These are phyloP conservation scores for Candida smagusa DNA, from an alignment of 1,139 yeast genomes.

Conservation along the genomic window DNA sequence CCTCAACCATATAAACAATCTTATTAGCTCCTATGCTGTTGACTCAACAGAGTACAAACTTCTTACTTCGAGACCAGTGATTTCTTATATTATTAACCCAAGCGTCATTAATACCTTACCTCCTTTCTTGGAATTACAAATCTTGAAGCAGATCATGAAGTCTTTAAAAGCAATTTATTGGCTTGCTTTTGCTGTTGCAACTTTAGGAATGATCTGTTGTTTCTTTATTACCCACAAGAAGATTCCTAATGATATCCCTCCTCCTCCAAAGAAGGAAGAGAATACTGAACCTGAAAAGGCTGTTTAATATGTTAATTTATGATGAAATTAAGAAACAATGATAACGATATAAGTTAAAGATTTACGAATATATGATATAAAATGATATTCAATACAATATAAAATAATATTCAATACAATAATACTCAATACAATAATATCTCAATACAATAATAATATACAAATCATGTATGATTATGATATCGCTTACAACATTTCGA, in stretches of 20 bases:
- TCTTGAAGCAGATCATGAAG: conserved; percentile 31
- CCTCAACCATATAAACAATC: conserved; percentile 4
- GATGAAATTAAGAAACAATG: too few species aligned
- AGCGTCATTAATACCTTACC: conserved; percentile 17
- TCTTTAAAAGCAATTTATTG: conserved; percentile 40
- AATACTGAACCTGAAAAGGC: too few species aligned
- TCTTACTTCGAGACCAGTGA: conserved; percentile 16
- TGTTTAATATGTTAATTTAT: too few species aligned
- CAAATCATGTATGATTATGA: too few species aligned
- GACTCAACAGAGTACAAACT: conserved; percentile 15
- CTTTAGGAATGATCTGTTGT: conserved; percentile 25
- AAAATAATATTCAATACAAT: too few species aligned
- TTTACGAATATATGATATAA: too few species aligned
- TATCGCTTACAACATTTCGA: too few species aligned
- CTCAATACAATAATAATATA: too few species aligned
- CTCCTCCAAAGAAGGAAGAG: too few species aligned
- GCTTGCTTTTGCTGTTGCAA: conserved; percentile 32
- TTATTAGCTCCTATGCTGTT: conserved; percentile 13
- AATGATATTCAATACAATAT: too few species aligned
- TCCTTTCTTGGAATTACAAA: conserved; percentile 14
- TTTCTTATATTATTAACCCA: conserved; percentile 3
- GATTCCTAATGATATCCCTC: conserved; percentile 12
- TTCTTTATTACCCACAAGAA: conserved; percentile 17
- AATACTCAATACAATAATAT: too few species aligned
- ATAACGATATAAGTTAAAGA: too few species aligned